Conservation (phyloP, 192 early-diverging fungal genomes). For the Umbelopsis ramanniana region DNA sequence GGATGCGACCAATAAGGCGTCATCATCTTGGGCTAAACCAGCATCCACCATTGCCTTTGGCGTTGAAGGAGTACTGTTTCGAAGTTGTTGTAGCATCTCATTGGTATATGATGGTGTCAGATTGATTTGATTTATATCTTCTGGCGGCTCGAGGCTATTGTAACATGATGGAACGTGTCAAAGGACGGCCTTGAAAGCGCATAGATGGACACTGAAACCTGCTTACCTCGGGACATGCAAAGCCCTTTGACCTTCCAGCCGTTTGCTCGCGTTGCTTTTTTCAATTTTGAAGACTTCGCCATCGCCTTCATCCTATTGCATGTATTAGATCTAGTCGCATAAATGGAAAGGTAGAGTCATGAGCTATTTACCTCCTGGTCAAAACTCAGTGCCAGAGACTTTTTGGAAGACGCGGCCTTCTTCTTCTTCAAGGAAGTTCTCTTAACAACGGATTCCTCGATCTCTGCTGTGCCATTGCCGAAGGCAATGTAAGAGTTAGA, state of each 20-base stretch:
- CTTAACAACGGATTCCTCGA: slow-evolving; percentile 22
- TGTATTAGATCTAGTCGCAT: background rate
- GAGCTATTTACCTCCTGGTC: slow-evolving; percentile 19
- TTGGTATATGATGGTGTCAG: slow-evolving; percentile 37
- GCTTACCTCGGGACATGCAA: slow-evolving; percentile 31
- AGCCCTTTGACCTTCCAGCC: slow-evolving; percentile 27
- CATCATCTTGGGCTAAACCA: slow-evolving; percentile 26
- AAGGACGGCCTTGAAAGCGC: background rate
- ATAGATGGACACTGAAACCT: background rate
- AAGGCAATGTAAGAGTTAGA: no score
- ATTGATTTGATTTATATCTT: slow-evolving; percentile 19
- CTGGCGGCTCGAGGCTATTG: slow-evolving; percentile 5
- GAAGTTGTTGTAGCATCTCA: slow-evolving; percentile 42
- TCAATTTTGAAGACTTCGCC: slow-evolving; percentile 50
- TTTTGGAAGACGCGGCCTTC: slow-evolving; percentile 27
- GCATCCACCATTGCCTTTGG: slow-evolving; percentile 16
- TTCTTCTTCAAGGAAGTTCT: slow-evolving; percentile 32
- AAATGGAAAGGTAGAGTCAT: background rate
- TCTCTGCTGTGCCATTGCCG: background rate
- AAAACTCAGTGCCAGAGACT: slow-evolving; percentile 30
- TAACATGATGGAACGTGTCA: no score
- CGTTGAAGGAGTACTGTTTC: slow-evolving; percentile 39
- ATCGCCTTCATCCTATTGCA: slow-evolving; percentile 32
- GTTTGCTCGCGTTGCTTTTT: slow-evolving; percentile 48
- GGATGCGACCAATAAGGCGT: slow-evolving; percentile 41